Evolutionary conservation across 2,329 filamentous ascomycete genomes (phyloP).

Genomic region (Clarireedia sp.): DNA sequence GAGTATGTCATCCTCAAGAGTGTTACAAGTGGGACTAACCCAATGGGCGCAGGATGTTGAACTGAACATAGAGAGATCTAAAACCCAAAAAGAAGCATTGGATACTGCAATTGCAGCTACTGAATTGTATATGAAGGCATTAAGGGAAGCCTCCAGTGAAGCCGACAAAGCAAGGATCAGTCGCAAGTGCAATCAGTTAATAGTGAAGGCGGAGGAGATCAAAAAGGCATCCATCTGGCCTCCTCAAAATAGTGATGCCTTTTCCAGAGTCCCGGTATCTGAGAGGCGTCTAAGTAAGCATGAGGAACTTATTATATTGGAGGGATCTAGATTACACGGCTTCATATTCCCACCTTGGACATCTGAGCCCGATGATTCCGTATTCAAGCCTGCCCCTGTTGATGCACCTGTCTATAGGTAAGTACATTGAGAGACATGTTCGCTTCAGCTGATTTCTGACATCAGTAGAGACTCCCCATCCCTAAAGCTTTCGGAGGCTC

Average conservation of each 20-base stretch:
- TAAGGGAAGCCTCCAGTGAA: conserved; percentile 51
- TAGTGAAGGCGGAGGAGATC: conserved; percentile 67
- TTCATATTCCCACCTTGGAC: conserved; percentile 82
- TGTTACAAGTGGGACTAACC: conserved; percentile 12
- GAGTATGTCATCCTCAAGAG: conserved; percentile 26
- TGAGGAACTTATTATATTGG: conserved; percentile 70
- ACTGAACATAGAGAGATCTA: conserved; percentile 40
- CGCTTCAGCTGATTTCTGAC: conserved; percentile 12
- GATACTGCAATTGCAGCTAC: conserved; percentile 67
- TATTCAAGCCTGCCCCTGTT: conserved; percentile 48
- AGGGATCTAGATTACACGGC: conserved; percentile 73
- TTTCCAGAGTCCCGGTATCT: conserved; percentile 35
- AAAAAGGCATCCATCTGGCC: conserved; percentile 41
- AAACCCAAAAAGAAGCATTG: conserved; percentile 57
- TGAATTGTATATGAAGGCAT: conserved; percentile 74
- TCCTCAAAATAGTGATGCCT: conserved; percentile 15
- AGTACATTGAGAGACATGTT: neutral
- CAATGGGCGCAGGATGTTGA: conserved; percentile 42
- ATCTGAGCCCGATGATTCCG: conserved; percentile 46
- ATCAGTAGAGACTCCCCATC: conserved; percentile 55
- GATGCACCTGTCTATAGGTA: conserved; percentile 54
- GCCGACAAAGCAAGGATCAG: conserved; percentile 59
- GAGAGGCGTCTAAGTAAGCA: conserved; percentile 55
- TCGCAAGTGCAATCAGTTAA: conserved; percentile 59
- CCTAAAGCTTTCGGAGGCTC: conserved; percentile 66